These are phyloP conservation scores for Prillingera fragicola DNA, from an alignment of 1,284 basidiomycete species.

Conservation along the genomic window DNA sequence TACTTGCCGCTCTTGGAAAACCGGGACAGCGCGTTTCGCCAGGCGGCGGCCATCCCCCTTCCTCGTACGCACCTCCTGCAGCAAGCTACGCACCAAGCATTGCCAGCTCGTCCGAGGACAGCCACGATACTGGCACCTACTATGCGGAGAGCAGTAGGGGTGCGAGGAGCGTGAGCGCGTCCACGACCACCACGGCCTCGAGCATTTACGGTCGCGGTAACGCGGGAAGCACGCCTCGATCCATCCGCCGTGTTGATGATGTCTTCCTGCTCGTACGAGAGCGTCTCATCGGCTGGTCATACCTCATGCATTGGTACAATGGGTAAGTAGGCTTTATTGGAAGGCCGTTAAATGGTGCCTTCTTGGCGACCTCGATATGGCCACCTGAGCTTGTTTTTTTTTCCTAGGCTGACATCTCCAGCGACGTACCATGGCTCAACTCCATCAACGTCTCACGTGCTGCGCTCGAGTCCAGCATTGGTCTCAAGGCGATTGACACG, in stretches of 20 bases:
- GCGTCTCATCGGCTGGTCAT: slow-evolving; percentile 39
- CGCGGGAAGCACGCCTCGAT: slow-evolving; percentile 1
- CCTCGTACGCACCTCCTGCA: slow-evolving; percentile 4
- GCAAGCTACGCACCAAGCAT: slow-evolving; percentile 13
- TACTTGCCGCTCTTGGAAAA: slow-evolving; percentile 27
- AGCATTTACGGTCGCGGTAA: slow-evolving; percentile 10
- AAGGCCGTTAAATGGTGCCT: neutral
- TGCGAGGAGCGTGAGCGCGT: slow-evolving; percentile 5
- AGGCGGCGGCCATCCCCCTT: slow-evolving; percentile 12
- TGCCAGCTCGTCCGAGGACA: slow-evolving; percentile 14
- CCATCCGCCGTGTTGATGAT: slow-evolving; percentile 35
- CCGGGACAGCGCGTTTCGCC: slow-evolving; percentile 9
- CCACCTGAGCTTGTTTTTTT: neutral
- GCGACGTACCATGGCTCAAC: slow-evolving; percentile 45
- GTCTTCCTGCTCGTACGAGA: slow-evolving; percentile 36
- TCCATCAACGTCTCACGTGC: slow-evolving; percentile 38
- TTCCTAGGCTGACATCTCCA: slow-evolving; percentile 10
- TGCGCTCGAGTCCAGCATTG: slow-evolving; percentile 35
- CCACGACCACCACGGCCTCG: slow-evolving; percentile 4
- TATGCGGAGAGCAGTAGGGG: slow-evolving; percentile 12
- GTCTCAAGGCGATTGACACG: slow-evolving; percentile 33
- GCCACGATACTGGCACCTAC: slow-evolving; percentile 9
- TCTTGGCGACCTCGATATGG: neutral
- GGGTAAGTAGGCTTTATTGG: slow-evolving; percentile 27
- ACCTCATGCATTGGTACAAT: slow-evolving; percentile 45